Evolutionary conservation across 495 filamentous ascomycete genomes (phyloP), one percentile per base, ranked within the genome.

Genomic region (Aspergillus leporis): DNA sequence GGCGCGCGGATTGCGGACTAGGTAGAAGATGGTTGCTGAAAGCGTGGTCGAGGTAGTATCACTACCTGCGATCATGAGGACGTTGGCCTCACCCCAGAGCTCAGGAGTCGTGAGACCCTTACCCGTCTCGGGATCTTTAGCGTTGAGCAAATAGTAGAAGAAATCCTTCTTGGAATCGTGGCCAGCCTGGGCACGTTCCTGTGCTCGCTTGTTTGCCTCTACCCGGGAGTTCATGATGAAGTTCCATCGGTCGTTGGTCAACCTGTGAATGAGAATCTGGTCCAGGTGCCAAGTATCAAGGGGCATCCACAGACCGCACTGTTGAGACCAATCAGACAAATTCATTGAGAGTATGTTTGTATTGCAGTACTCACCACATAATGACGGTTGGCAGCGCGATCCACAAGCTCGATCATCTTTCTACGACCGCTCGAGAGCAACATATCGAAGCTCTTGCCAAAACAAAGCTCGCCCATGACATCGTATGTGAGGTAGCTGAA

Each of bases 11-110:
- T 82, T 80, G 19, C 78, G 80, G 21, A 78, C 67, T 30, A 90
- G 81, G 66, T 90, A 88, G 78, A 85, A 89, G 41, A 90, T 69
- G 0, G 79, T 74, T 9, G 81, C 82, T 1, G 84, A 71, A 43
- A 89, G 68, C 8, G 84, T 81, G 3, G 80, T 84, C 0, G 81
- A 78, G 18, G 80, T 84, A 0, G 84, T 87, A 59, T 88, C 86
- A 22, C 79, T 83, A 21, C 84, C 85, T 22, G 74, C 78, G 56
- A 77, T 73, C 70, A 79, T 77, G 4, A 90, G 77, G 0, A 91
- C 72, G 66, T 89, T 88, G 5, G 85, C 83, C 68, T 91, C 88
- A 32, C 81, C 84, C 85, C 85, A 89, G 4, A 91, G 77, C 61
- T 92, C 88, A 2, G 81, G 78, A 12, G 77, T 86, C 12, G 76